These are phyloP conservation scores for Epithemia pelagica DNA, from an alignment of 108 stramenopile species.

Conservation along the genomic window DNA sequence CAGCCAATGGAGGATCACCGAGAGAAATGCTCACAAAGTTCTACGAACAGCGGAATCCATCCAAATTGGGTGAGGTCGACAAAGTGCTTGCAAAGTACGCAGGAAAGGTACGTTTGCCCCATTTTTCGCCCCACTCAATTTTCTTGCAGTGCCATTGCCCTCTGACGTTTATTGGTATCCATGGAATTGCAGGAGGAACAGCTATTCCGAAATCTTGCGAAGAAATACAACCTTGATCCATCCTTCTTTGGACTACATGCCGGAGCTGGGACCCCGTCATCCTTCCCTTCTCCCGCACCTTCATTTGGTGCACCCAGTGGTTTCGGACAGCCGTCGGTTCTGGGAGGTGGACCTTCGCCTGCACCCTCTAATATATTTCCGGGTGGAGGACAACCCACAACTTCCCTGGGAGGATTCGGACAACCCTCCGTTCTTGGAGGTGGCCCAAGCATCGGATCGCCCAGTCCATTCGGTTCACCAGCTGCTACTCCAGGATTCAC, in stretches of 20 bases:
- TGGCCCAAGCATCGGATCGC: neutral
- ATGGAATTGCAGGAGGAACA: slow-evolving; percentile 52
- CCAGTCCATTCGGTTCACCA: neutral
- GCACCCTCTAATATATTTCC: slow-evolving; percentile 34
- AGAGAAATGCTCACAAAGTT: slow-evolving; percentile 63
- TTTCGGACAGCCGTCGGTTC: slow-evolving; percentile 20
- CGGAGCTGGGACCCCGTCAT: neutral
- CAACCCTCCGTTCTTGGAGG: slow-evolving; percentile 12
- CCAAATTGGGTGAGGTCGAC: slow-evolving; percentile 72
- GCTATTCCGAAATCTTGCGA: slow-evolving; percentile 73
- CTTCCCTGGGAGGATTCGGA: slow-evolving; percentile 25
- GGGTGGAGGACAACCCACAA: neutral
- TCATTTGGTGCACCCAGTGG: slow-evolving; percentile 17
- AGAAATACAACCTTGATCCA: slow-evolving; percentile 79
- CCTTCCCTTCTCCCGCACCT: slow-evolving; percentile 22
- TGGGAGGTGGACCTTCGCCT: slow-evolving; percentile 31
- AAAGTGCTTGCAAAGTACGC: slow-evolving; percentile 69
- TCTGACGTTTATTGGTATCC: neutral
- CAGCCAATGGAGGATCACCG: slow-evolving; percentile 47
- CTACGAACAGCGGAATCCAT: slow-evolving; percentile 71
- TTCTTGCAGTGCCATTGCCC: too few species aligned
- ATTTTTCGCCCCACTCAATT: too few species aligned
- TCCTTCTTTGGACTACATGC: slow-evolving; percentile 49
- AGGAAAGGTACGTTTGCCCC: slow-evolving; percentile 20
- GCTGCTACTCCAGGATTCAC: slow-evolving; percentile 11